Evolutionary conservation across 192 early-diverging fungal genomes (phyloP).

Genomic region (Linnemannia schmuckeri): DNA sequence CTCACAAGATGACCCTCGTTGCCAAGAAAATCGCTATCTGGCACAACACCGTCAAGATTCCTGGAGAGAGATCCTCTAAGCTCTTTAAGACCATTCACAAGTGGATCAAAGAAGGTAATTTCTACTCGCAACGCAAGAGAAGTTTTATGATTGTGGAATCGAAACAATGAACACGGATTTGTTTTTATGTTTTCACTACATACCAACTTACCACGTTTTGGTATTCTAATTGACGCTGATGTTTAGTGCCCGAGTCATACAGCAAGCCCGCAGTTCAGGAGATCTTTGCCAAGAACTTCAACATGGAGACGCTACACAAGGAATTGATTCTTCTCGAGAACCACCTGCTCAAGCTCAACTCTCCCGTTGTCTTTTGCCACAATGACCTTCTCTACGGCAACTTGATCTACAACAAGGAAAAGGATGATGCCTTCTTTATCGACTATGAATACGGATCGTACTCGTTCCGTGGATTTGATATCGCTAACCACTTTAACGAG

Average conservation of each 20-base stretch:
- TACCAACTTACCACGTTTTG: neutral
- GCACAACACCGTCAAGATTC: conserved; percentile 67
- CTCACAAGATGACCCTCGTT: conserved; percentile 79
- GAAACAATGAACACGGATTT: neutral
- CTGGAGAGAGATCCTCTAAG: conserved; percentile 57
- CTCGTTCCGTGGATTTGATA: conserved; percentile 92
- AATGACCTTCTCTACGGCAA: conserved; percentile 94
- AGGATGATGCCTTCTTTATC: conserved; percentile 82
- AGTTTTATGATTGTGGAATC: neutral
- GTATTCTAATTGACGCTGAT: neutral
- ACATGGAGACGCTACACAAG: conserved; percentile 53
- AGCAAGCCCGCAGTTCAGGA: conserved; percentile 66
- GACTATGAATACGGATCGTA: conserved; percentile 95
- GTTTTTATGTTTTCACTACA: neutral
- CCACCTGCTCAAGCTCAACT: conserved; percentile 69
- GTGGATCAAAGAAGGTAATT: conserved; percentile 77
- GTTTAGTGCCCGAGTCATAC: conserved; percentile 71
- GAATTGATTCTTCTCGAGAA: conserved; percentile 68
- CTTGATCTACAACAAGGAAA: conserved; percentile 78
- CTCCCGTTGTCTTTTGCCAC: conserved; percentile 92
- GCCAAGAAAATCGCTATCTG: conserved; percentile 85
- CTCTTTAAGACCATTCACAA: conserved; percentile 80
- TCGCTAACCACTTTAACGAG: conserved; percentile 97
- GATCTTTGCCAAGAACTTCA: conserved; percentile 68
- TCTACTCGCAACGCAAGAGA: neutral